Evolutionary conservation across 2,329 filamentous ascomycete species (phyloP).

Genomic region (Septoria linicola): DNA sequence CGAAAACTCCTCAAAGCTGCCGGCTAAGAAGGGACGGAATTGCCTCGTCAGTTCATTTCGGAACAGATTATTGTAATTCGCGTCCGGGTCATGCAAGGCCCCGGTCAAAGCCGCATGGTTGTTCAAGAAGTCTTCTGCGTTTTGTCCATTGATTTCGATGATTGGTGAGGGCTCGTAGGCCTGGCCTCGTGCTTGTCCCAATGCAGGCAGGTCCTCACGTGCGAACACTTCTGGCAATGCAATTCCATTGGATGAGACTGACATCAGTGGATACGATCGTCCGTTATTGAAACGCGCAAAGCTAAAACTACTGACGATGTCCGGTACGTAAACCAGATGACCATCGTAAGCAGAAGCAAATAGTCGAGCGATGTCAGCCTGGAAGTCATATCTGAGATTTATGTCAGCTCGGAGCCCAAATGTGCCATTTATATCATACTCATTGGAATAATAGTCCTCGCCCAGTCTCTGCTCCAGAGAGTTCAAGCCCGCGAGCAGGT

Average conservation of each 20-base stretch:
- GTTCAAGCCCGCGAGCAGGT: slow-evolving; percentile 41
- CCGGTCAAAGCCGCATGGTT: slow-evolving; percentile 35
- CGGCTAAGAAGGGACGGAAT: no score
- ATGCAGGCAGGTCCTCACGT: slow-evolving; percentile 31
- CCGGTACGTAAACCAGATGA: slow-evolving; percentile 42
- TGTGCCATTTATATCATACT: no score
- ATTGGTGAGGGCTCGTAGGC: slow-evolving; percentile 35
- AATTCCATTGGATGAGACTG: slow-evolving; percentile 39
- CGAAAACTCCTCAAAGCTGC: slow-evolving; percentile 5
- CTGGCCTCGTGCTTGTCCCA: not conserved
- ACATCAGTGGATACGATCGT: slow-evolving; percentile 10
- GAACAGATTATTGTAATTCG: slow-evolving; percentile 44
- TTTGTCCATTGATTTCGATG: slow-evolving; percentile 41
- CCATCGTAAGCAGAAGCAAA: slow-evolving; percentile 43
- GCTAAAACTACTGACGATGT: slow-evolving; percentile 41
- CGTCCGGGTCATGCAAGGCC: slow-evolving; percentile 43
- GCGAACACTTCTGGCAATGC: slow-evolving; percentile 40
- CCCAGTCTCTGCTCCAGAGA: slow-evolving; percentile 37
- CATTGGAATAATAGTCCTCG: slow-evolving; percentile 37
- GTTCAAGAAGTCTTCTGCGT: slow-evolving; percentile 37
- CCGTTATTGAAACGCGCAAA: slow-evolving; percentile 30
- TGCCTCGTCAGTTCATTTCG: slow-evolving; percentile 29
- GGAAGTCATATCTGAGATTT: slow-evolving; percentile 48
- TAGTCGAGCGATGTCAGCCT: slow-evolving; percentile 39
- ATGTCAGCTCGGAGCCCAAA: no score